Evolutionary conservation across 768 basidiomycete genomes (phyloP).

Genomic region (Russula foetens): DNA sequence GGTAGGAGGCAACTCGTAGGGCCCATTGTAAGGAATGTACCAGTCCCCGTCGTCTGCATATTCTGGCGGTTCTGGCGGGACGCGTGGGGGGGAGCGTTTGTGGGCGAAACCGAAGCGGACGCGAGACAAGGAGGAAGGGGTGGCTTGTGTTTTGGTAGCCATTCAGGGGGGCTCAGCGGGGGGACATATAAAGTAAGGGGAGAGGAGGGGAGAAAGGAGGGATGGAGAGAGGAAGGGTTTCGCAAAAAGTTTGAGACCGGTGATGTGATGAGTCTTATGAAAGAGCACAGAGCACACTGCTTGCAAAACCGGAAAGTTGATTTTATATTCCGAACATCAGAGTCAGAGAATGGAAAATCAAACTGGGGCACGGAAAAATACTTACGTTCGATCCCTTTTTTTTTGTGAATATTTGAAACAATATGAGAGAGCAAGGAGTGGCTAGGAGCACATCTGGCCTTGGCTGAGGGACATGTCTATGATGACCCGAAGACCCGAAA

Average conservation of each 20-base stretch:
- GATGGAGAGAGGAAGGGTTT: not conserved
- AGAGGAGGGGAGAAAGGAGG: not conserved
- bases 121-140: slow-evolving; percentile 30
- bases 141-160: slow-evolving; percentile 29
- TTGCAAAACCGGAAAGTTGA: not conserved
- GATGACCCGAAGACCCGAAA: too few species aligned
- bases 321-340: not conserved
- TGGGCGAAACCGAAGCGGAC: slow-evolving; percentile 31
- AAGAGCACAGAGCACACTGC: not conserved
- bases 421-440: not conserved
- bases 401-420: too few species aligned
- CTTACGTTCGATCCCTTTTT: not conserved
- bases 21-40: slow-evolving; percentile 61
- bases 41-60: slow-evolving; percentile 38
- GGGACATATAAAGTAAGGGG: slow-evolving; percentile 6
- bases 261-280: slow-evolving; percentile 5
- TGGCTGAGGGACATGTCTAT: too few species aligned
- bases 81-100: slow-evolving; percentile 10
- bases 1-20: slow-evolving; percentile 35
- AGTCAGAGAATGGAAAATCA: not conserved
- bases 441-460: slow-evolving; percentile 3
- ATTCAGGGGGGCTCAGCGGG: slow-evolving; percentile 22
- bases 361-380: not conserved
- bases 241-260: slow-evolving; percentile 12
- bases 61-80: slow-evolving; percentile 20